Conservation (phyloP, 495 filamentous ascomycete genomes). For the Eremomyces bilateralis region DNA sequence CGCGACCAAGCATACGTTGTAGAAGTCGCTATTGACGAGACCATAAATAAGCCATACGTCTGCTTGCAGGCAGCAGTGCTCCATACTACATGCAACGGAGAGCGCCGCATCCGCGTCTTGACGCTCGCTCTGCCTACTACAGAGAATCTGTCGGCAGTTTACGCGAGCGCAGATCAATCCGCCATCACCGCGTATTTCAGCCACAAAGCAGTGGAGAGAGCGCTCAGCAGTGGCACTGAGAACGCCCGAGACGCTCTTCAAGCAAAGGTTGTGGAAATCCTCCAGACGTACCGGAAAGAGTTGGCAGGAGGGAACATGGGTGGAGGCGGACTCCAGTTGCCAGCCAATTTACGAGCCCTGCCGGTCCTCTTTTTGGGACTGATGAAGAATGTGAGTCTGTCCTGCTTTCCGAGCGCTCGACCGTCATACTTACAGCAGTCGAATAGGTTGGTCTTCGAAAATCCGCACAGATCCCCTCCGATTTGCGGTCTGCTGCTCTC, state of each 20-base stretch:
- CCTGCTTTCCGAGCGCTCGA: background rate
- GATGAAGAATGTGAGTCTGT: conserved; percentile 66
- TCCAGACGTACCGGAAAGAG: conserved; percentile 92
- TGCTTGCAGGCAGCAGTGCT: conserved; percentile 94
- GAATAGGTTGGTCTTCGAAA: conserved; percentile 70
- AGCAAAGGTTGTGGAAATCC: conserved; percentile 73
- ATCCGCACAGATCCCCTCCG: conserved; percentile 87
- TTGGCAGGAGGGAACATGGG: conserved; percentile 90
- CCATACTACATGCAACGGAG: conserved; percentile 94
- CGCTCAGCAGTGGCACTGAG: conserved; percentile 67
- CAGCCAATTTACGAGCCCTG: conserved; percentile 69
- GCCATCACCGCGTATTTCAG: conserved; percentile 87
- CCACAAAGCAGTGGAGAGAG: conserved; percentile 90
- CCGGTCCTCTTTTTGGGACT: conserved; percentile 80
- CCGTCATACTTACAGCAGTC: background rate
- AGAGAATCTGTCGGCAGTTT: conserved; percentile 69
- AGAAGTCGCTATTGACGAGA: conserved; percentile 94
- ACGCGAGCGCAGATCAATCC: conserved; percentile 83
- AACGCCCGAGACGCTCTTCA: conserved; percentile 77
- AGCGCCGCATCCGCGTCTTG: conserved; percentile 82
- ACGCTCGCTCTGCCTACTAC: conserved; percentile 87
- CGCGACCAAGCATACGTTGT: conserved; percentile 97
- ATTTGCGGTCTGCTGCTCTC: conserved; percentile 83
- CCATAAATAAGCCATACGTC: conserved; percentile 73
- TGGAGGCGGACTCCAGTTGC: conserved; percentile 78